Base-by-base conservation (phyloP, 805 yeast genomes). In the Yarrowia divulgata region DNA sequence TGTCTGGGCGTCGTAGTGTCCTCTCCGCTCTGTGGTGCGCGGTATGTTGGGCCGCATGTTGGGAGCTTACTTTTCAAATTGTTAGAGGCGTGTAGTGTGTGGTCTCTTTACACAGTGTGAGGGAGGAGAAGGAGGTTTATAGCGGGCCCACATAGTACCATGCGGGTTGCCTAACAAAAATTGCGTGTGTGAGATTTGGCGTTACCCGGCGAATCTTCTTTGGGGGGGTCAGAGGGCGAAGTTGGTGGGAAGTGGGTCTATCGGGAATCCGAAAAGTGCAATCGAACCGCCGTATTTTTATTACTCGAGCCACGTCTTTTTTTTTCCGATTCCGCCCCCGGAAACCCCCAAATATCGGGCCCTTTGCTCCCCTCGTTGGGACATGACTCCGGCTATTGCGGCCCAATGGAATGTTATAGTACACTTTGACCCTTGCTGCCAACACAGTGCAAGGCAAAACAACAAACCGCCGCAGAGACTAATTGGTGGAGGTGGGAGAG, bases 81-180 rank as follows among this genome's bases (percentile, higher is more conserved):
- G 52, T 58, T 60, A 60, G 66, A 19, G 52, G 52, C 40, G 45
- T 60, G 66, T 45, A 39, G 66, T 60, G 66, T 60, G 66, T 60
- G 66, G 39, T 52, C 18, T 23, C 43, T 23, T 58, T 43, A 16
- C 42, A 29, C 50, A 14, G 50, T 58, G 64, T 60, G 63, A 60
- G 66, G 52, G 66, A 60, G 66, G 50, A 57, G 48, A 45, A 60
- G 66, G 66, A 60, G 66, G 66, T 60, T 60, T 60, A 60, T 60
- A 60, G 66, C 42, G 52, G 52, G 66, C 32, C 52, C 52, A 60
- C 66, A 43, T 43, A 34, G 52, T 43, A 34, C 52, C 42, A 43
- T 60, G 66, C 66, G 66, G 66, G 66, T 60, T 60, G 66, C 66
- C 66, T 60, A 60, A 60, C 64, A 58, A 58, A 48, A 58, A 42